Evolutionary conservation across 495 filamentous ascomycete species (phyloP).

Genomic region (Podospora pseudopauciseta): DNA sequence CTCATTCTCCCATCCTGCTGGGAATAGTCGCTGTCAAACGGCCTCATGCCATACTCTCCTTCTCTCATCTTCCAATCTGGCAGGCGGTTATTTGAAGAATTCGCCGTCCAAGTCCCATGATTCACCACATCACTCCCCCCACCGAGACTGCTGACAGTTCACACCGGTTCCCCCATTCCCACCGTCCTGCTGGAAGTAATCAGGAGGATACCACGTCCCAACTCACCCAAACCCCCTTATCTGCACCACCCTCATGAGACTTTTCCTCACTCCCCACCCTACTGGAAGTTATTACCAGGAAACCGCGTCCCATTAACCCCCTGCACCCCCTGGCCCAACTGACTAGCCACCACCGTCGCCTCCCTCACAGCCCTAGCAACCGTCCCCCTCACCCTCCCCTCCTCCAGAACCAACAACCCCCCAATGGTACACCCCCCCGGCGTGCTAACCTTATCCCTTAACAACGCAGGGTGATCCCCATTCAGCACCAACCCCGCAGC

Average conservation of each 20-base stretch:
- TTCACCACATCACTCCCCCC: not conserved
- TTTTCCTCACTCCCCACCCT: not conserved
- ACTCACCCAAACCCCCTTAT: too few relatives aligned
- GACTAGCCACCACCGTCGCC: slow-evolving; percentile 70
- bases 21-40: too few relatives aligned
- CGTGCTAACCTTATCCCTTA: slow-evolving; percentile 74
- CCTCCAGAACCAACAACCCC: slow-evolving; percentile 71
- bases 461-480: slow-evolving; percentile 72
- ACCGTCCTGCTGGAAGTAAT: too few relatives aligned
- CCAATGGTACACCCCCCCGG: slow-evolving; percentile 80
- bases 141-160: too few relatives aligned
- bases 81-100: too few relatives aligned
- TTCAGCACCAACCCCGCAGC: slow-evolving; percentile 64
- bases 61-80: too few relatives aligned
- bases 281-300: slow-evolving; percentile 20
- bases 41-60: not conserved
- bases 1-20: too few relatives aligned
- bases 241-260: too few relatives aligned
- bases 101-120: not conserved
- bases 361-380: slow-evolving; percentile 72
- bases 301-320: slow-evolving; percentile 42
- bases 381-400: slow-evolving; percentile 65
- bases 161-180: too few relatives aligned
- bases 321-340: slow-evolving; percentile 59
- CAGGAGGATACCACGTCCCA: slow-evolving; percentile 30